phyloP scores from a whole-genome alignment of 2,329 filamentous ascomycete species.

The Alternaria panax region DNA sequence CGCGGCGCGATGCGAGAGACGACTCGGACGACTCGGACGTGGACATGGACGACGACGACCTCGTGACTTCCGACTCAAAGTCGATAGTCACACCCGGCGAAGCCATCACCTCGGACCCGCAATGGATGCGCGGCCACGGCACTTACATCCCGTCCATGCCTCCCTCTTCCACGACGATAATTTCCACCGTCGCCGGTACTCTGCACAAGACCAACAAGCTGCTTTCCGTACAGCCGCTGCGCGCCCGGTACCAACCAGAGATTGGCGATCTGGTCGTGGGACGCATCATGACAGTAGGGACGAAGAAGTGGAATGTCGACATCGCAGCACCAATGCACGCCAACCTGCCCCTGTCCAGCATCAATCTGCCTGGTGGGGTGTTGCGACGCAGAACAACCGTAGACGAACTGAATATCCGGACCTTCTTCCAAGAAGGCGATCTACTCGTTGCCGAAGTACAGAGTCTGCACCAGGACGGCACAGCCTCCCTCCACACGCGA shows the following conservation, averaged over 20 bases:
- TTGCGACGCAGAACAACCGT: conserved; percentile 90
- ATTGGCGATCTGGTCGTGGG: conserved; percentile 96
- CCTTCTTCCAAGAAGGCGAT: conserved; percentile 97
- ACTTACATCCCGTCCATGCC: conserved; percentile 72
- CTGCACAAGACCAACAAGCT: conserved; percentile 96
- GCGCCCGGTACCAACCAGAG: conserved; percentile 92
- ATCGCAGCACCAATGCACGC: conserved; percentile 88
- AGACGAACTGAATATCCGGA: conserved; percentile 95
- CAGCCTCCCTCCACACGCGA: conserved; percentile 86
- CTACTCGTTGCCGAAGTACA: conserved; percentile 95
- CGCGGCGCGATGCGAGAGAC: conserved; percentile 46
- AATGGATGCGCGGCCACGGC: conserved; percentile 98
- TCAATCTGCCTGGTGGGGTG: conserved; percentile 94
- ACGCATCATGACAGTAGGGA: conserved; percentile 93
- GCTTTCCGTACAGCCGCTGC: conserved; percentile 86
- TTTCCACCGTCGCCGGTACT: conserved; percentile 88
- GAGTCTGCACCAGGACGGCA: conserved; percentile 83
- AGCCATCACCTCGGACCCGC: conserved; percentile 85
- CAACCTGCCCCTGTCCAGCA: conserved; percentile 81
- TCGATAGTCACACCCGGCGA: conserved; percentile 87
- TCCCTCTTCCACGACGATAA: conserved; percentile 68
- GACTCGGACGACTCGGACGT: conserved; percentile 58
- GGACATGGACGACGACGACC: conserved; percentile 57
- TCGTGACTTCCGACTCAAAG: conserved; percentile 36
- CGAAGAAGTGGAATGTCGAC: conserved; percentile 92